phyloP scores from a whole-genome alignment of 225 moss, liverwort and hornwort genomes.

The Climacium dendroides region DNA sequence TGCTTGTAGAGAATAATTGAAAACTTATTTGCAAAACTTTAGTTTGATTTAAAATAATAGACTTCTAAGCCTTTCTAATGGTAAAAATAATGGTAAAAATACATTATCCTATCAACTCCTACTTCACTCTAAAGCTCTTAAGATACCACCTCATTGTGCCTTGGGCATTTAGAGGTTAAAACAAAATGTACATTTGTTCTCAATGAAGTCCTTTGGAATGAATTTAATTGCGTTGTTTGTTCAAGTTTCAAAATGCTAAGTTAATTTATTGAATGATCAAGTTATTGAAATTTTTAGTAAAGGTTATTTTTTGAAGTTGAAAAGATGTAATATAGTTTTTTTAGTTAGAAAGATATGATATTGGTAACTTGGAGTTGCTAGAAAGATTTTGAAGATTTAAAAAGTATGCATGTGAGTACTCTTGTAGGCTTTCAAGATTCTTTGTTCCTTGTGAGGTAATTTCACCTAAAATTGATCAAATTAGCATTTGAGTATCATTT shows the following conservation, averaged over 20 bases:
- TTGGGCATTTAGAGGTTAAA: not conserved
- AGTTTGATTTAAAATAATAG: not conserved
- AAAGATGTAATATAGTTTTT: not conserved
- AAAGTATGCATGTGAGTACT: not conserved
- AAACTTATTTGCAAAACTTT: not conserved
- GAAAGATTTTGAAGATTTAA: not conserved
- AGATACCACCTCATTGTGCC: fast-evolving
- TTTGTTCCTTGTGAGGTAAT: not conserved
- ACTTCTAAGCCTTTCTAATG: not conserved
- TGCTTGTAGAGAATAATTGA: not conserved
- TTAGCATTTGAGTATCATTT: not conserved
- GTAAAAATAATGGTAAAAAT: not conserved
- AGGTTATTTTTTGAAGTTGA: not conserved
- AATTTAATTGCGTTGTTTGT: not conserved
- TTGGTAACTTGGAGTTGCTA: fast-evolving
- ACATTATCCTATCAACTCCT: not conserved
- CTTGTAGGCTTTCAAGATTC: not conserved
- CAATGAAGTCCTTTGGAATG: not conserved
- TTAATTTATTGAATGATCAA: not conserved
- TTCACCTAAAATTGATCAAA: not conserved
- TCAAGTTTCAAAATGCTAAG: not conserved
- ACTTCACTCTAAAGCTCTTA: not conserved
- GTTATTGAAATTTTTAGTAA: not conserved
- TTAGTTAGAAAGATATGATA: not conserved
- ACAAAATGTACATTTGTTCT: not conserved